These are phyloP conservation scores for Silene noctiflora DNA, from an alignment of 179 eudicot species.

Conservation along the genomic window DNA sequence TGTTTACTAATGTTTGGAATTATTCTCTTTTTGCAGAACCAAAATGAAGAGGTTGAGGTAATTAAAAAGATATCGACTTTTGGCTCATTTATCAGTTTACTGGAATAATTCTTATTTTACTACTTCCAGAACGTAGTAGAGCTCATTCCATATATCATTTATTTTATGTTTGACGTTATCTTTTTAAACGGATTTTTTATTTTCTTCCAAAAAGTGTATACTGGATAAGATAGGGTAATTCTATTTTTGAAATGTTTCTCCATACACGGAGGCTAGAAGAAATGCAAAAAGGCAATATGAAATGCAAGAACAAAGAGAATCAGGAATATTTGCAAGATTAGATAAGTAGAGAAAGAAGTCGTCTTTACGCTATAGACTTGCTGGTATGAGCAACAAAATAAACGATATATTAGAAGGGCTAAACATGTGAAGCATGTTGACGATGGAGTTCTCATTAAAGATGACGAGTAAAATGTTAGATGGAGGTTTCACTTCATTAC, in stretches of 20 bases:
- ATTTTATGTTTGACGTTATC: background rate
- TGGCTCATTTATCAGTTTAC: background rate
- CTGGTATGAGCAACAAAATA: background rate
- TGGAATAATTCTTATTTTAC: background rate
- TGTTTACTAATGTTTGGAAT: constrained; percentile 14
- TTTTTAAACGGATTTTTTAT: background rate
- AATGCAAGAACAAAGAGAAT: background rate
- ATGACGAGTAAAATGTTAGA: background rate
- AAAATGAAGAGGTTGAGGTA: constrained; percentile 46
- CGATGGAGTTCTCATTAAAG: background rate
- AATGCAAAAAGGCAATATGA: background rate
- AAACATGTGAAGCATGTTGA: constrained; percentile 7
- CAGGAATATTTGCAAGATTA: background rate
- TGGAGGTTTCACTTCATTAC: background rate
- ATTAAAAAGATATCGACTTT: constrained; percentile 9
- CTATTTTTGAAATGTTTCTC: too few relatives aligned
- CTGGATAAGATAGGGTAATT: too few relatives aligned
- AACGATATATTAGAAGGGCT: background rate
- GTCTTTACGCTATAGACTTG: background rate
- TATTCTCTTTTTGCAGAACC: constrained; percentile 35
- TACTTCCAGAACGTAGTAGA: background rate
- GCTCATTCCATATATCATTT: background rate
- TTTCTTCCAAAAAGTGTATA: background rate
- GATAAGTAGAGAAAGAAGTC: background rate
- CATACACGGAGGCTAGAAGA: background rate